Evolutionary conservation across 1,284 basidiomycete genomes (phyloP).

Genomic region (Ceratobasidium sp.): DNA sequence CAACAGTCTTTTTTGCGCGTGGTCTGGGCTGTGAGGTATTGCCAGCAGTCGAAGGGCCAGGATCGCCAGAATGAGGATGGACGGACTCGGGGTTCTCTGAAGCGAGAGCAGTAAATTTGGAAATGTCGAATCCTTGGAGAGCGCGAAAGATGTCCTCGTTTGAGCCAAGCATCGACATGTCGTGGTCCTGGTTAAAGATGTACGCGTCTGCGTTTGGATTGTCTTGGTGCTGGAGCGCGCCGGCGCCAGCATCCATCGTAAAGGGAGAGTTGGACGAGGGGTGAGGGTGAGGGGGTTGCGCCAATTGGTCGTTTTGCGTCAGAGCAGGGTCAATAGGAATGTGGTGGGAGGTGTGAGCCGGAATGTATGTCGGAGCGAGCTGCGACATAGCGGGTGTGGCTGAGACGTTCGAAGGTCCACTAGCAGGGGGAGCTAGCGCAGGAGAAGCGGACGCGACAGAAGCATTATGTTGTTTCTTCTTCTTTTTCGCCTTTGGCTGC

Average conservation of each 20-base stretch:
- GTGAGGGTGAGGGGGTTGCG: slow-evolving; percentile 1
- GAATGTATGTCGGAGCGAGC: slow-evolving; percentile 15
- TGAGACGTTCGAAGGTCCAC: not conserved
- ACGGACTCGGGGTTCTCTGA: slow-evolving; percentile 60
- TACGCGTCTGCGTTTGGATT: not conserved
- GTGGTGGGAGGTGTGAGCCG: not conserved
- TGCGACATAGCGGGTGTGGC: not conserved
- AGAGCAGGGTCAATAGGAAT: slow-evolving; percentile 42
- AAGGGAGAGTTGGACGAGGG: not conserved
- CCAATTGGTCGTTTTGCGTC: slow-evolving; percentile 24
- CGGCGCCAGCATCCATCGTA: not conserved
- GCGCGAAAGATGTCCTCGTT: slow-evolving; percentile 78
- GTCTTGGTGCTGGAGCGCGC: slow-evolving; percentile 6
- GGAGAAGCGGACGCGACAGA: slow-evolving; percentile 1
- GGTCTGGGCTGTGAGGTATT: not conserved
- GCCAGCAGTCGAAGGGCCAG: slow-evolving; percentile 46
- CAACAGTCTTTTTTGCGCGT: slow-evolving; percentile 17
- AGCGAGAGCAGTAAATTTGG: slow-evolving; percentile 71
- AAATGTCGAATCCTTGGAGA: slow-evolving; percentile 76
- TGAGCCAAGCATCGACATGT: slow-evolving; percentile 52
- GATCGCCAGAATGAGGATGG: slow-evolving; percentile 49
- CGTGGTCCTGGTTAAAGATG: slow-evolving; percentile 30
- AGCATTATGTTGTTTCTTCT: slow-evolving; percentile 21
- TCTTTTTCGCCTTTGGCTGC: slow-evolving; percentile 19
- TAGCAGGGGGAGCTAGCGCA: not conserved